phyloP scores from a whole-genome alignment of 495 filamentous ascomycete species.

The Friedmanniomyces simplex region DNA sequence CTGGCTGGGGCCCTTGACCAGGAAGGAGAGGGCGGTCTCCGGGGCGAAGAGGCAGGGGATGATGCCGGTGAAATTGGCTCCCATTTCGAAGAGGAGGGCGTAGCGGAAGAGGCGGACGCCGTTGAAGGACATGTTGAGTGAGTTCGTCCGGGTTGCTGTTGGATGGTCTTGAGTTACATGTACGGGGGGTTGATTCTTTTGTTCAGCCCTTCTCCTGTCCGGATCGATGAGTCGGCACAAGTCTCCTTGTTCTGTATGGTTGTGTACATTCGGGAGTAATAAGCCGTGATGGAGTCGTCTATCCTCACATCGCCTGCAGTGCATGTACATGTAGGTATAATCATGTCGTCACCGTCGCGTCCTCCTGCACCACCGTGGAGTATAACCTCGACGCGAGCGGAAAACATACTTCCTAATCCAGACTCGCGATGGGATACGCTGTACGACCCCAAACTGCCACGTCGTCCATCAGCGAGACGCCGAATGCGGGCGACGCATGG shows the following conservation, averaged over 20 bases:
- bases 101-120: constrained; percentile 12
- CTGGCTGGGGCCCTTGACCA: constrained; percentile 11
- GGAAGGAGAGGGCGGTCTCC: constrained; percentile 1
- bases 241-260: too few species aligned
- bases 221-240: too few species aligned
- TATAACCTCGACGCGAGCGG: neutral
- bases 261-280: too few species aligned
- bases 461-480: neutral
- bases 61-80: constrained; percentile 7
- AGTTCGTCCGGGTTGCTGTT: neutral
- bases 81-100: constrained; percentile 9
- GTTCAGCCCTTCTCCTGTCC: too few species aligned
- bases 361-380: neutral
- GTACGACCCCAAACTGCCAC: neutral
- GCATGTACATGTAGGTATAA: too few species aligned
- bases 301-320: too few species aligned
- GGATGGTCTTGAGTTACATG: too few species aligned
- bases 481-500: too few species aligned
- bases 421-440: neutral
- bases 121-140: constrained; percentile 8
- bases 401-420: neutral
- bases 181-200: too few species aligned
- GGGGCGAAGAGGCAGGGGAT: constrained; percentile 14
- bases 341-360: neutral
- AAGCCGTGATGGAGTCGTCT: too few species aligned